Base-by-base conservation (phyloP, 768 basidiomycete genomes). In the Pulveroboletus sp. region DNA sequence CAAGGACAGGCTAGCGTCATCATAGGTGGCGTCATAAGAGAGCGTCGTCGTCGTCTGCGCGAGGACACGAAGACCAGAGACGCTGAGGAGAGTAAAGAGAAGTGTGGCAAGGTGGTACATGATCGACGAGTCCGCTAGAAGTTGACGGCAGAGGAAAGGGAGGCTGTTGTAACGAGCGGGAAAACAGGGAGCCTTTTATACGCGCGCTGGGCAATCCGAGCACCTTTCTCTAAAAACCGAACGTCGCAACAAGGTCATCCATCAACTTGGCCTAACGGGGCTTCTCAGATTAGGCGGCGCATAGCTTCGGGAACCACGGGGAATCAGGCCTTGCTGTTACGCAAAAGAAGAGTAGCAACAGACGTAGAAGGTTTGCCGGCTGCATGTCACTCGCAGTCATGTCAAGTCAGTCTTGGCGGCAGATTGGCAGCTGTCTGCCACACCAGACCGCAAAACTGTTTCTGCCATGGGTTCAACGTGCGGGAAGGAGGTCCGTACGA, bases 1-100 rank as follows among this genome's bases (percentile, higher is more conserved):
- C 41, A 74, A 65, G 36, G 66, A 57, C 42, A 61, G 61, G 43
- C 1, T 1, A 5, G 28, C 27, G 41, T 67, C 58, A 55, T 71
- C 74, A 50, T 75, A 76, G 8, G 48, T 63, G 21, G 33, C 38
- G 60, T 76, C 75, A 38, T 64, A 75, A 8, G 72, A 57, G 40
- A 75, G 67, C 6, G 67, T 63, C 37, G 49, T 30, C 30, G 44
- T 5, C 4, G 52, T 52, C 53, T 66, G 61, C 9, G 67, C 59
- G 44, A 52, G 43, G 44, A 54, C 58, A 31, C 51, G 42, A 14
- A 63, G 57, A 37, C 45, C 47, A 30, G 60, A 50, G 46, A 39
- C 15, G 1, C 58, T 12, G 31, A 62, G 47, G 48, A 56, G 15
- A 30, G 54, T 5, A 37, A 54, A 36, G 42, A 64, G 9, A n/a